Evolutionary conservation across 2,329 filamentous ascomycete genomes (phyloP).

Genomic region (Purpureocillium lavendulum): DNA sequence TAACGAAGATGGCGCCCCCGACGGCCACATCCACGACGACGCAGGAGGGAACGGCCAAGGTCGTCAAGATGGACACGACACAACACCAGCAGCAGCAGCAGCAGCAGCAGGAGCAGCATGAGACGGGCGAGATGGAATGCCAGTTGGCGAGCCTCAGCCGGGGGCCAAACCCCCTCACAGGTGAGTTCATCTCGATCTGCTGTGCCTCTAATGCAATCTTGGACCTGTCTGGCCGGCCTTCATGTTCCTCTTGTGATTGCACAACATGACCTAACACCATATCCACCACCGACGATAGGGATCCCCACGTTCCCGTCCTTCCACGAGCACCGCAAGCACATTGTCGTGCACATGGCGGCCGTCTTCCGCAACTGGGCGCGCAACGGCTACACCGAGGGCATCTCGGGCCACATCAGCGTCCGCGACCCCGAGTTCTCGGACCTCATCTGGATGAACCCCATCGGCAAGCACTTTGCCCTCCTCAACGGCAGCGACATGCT

Average conservation of each 20-base stretch:
- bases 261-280: no score
- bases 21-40: constrained; percentile 5
- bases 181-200: constrained; percentile 8
- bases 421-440: constrained; percentile 54
- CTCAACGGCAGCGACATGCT: constrained; percentile 62
- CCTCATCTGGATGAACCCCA: constrained; percentile 63
- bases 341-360: constrained; percentile 57
- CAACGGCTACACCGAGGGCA: constrained; percentile 19
- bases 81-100: background rate
- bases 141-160: constrained; percentile 12
- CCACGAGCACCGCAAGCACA: constrained; percentile 48
- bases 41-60: constrained; percentile 1
- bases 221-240: no score
- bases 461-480: constrained; percentile 59
- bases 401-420: constrained; percentile 52
- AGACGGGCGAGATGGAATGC: constrained; percentile 8
- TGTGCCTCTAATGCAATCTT: no score
- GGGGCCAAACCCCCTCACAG: constrained; percentile 14
- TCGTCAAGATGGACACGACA: constrained; percentile 4
- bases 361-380: constrained; percentile 34
- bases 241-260: no score
- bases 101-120: background rate
- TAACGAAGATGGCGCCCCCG: constrained; percentile 9
- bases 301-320: constrained; percentile 33
- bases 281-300: no score